Evolutionary conservation across 176 grass and related monocot species (phyloP), one percentile per base, ranked within the genome.

Genomic region (Phyllostachys edulis): DNA sequence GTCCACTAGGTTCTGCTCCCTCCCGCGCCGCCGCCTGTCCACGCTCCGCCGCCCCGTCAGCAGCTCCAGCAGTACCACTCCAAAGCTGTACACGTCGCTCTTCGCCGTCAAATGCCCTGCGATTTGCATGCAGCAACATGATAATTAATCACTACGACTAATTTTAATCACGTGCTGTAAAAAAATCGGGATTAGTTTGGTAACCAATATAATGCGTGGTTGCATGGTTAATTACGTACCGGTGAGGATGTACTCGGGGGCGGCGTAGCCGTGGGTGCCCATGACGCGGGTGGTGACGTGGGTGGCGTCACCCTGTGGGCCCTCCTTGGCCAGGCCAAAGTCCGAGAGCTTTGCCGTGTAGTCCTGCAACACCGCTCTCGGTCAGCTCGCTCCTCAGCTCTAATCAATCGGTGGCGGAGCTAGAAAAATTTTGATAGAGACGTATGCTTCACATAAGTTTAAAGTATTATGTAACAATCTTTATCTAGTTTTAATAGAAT

Each of bases 341-440:
- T 98, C 95, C 0, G 95, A 98, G 36, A 98, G 95, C 78, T 98
- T 98, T 36, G 95, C 95, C 63, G 90, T 98, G 89, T 93, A 90
- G 38, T 98, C 95, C 95, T 97, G 92, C 23, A 12, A 40, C 2
- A 46, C 20, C 20, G 29, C 38, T 55, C 16, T 44, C 46, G 1
- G 78, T 82, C 50, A 78, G 71, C 24, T 23, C 56, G 3, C 56
- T 14, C 41, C 21, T 14, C 41, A 42, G 29, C 75, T n/a, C n/a
- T n/a, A n/a, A n/a, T n/a, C n/a, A n/a, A n/a, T n/a, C n/a, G n/a
- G n/a, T n/a, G n/a, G n/a, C n/a, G n/a, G n/a, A n/a, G n/a, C n/a
- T n/a, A n/a, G n/a, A n/a, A n/a, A n/a, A n/a, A n/a, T n/a, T n/a
- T n/a, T n/a, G n/a, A n/a, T n/a, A n/a, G n/a, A n/a, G n/a, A n/a